Base-by-base conservation (phyloP, 495 filamentous ascomycete genomes). In the Copromyces sp. region DNA sequence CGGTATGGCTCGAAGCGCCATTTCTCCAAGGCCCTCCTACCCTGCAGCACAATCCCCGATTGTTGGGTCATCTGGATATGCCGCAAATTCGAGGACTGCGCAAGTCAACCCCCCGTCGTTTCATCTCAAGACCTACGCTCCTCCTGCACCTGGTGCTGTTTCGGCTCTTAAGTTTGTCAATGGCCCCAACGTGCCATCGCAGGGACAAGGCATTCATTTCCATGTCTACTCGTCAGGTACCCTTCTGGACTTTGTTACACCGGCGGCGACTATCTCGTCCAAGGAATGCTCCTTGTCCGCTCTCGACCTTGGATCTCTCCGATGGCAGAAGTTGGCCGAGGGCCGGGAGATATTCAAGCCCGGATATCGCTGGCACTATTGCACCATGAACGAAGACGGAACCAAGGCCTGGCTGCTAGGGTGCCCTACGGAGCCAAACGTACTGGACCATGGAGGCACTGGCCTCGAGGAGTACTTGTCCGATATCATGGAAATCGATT, bases 321-420 rank as follows among this genome's bases (percentile, higher is more conserved):
- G 93, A 44, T 99, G 95, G 95, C 93, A 95, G 79, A 94, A 93
- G 77, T 82, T 99, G 8, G 94, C 94, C 11, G 94, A 97, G 74
- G 96, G 95, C 9, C 90, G 91, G 38, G 96, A 98, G 78, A 91
- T 98, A 35, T 98, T 98, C 82, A 86, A 91, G 70, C 86, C 89
- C 1, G 91, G 91, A 11, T 98, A 94, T 79, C 89, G 94, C 69
- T 98, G 96, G 96, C 95, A 98, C 80, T 99, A 99, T 79, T 98
- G 95, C 79, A 94, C 93, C 0, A 90, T 97, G 80, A 94, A 97
- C 78, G 89, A 95, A 74, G 90, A 94, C 71, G 94, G 93, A 1
- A 98, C 95, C 3, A 97, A 96, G 76, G 95, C 94, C 11, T 99
- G 97, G 93, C 83, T 99, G 9, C 86, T 99, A n/a, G 95, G 95